Base-by-base conservation (phyloP, 2,329 filamentous ascomycete genomes). In the Phialophora verrucosa region DNA sequence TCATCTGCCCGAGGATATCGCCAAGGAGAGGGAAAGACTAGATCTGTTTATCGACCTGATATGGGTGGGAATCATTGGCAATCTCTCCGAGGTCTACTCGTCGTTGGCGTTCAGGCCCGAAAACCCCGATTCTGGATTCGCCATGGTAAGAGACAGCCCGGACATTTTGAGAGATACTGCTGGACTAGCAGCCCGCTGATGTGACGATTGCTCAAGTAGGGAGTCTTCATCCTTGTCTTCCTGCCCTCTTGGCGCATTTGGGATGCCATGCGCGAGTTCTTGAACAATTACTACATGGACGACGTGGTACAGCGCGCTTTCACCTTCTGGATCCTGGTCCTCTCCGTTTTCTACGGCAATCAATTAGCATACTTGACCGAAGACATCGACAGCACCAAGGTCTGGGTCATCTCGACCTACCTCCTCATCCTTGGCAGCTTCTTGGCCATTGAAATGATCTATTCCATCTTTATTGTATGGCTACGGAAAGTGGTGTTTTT, bases 251-350 rank as follows among this genome's bases (percentile, higher is more conserved):
- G 82, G 82, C 80, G 83, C 65, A 80, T 83, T 59, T 84, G 82
- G 82, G 78, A 77, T 44, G 82, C 83, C 65, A 76, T 83, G 23
- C 80, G 82, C 65, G 82, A 83, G 73, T 75, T 84, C 64, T 83
- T 84, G 82, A 84, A 84, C 73, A 82, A 81, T 10, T 84, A 82
- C 74, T 84, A 83, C 72, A 83, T 82, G 62, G 82, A 84, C 66
- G 82, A 84, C 67, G 71, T 84, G 25, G 67, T 78, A 1, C 82
- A 84, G 69, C 80, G 82, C 6, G 71, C 82, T 27, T 72, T 82
- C 42, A 82, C 83, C 61, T 76, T 83, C 20, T 83, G 81, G 81
- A 76, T 83, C 62, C 83, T 83, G 82, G 79, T 81, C 2, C 72
- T 82, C 4, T 74, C 83, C 10, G 78, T 84, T 4, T 76, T 84